Evolutionary conservation across 73 alveolate species (phyloP).

Genomic region (Blepharisma stoltei): DNA sequence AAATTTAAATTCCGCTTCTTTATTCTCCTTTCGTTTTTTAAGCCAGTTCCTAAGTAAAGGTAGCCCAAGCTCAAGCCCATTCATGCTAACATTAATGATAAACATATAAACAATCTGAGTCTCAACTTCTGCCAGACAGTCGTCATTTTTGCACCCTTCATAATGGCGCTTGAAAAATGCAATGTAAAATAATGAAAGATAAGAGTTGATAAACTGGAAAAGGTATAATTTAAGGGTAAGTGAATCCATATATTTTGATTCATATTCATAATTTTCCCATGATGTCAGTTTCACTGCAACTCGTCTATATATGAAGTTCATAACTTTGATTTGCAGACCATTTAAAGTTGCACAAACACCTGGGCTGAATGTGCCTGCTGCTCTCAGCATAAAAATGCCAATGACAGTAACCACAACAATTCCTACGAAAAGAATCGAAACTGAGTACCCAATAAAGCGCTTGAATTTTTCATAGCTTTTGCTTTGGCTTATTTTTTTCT

Average conservation of each 20-base stretch:
- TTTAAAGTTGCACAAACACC: conserved; percentile 15
- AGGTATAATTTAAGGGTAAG: conserved; percentile 35
- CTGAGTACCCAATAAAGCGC: conserved; percentile 23
- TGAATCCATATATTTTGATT: conserved; percentile 28
- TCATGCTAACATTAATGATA: neutral
- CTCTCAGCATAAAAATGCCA: neutral
- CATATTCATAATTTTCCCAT: conserved; percentile 45
- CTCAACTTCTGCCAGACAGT: neutral
- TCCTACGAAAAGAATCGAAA: conserved; percentile 26
- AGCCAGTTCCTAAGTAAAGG: conserved; percentile 5
- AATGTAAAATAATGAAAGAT: conserved; percentile 38
- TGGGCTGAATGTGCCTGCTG: neutral
- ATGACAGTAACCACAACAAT: conserved; percentile 21
- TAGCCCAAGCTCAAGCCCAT: conserved; percentile 16
- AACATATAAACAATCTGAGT: conserved; percentile 11
- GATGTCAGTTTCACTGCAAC: conserved; percentile 32
- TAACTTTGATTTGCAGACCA: conserved; percentile 31
- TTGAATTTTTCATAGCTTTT: conserved; percentile 11
- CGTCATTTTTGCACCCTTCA: conserved; percentile 33
- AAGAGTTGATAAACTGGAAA: conserved; percentile 44
- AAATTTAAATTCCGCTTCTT: neutral
- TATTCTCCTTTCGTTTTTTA: neutral
- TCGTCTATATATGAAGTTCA: conserved; percentile 25
- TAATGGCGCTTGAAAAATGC: conserved; percentile 35
- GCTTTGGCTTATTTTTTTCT: conserved; percentile 17